phyloP scores from a whole-genome alignment of 1,139 yeast species.

The Starmera stellimalicola region DNA sequence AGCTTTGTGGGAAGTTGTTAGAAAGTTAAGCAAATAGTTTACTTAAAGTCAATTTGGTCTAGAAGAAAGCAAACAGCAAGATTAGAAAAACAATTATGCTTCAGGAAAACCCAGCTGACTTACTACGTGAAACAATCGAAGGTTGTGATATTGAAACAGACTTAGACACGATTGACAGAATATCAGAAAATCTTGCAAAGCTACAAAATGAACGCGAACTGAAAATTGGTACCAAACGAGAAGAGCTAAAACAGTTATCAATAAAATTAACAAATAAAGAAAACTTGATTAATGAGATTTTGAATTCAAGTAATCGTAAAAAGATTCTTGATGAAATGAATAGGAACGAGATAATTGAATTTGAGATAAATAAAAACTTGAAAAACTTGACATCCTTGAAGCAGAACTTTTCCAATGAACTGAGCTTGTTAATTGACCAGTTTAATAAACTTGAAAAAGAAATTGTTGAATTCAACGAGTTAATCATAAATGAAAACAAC shows the following conservation, averaged over 20 bases:
- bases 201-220: slow-evolving; percentile 22
- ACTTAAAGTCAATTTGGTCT: no score
- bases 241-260: slow-evolving; percentile 10
- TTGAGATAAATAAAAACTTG: slow-evolving; percentile 12
- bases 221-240: slow-evolving; percentile 21
- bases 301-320: slow-evolving; percentile 8
- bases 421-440: slow-evolving; percentile 30
- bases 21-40: no score
- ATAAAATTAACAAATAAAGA: slow-evolving; percentile 20
- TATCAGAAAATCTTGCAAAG: slow-evolving; percentile 29
- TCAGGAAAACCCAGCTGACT: slow-evolving; percentile 29
- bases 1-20: no score
- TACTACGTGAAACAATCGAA: slow-evolving; percentile 33
- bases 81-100: slow-evolving; percentile 15
- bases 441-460: slow-evolving; percentile 26
- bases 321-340: slow-evolving; percentile 13
- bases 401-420: slow-evolving; percentile 28
- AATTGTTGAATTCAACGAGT: slow-evolving; percentile 14
- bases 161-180: slow-evolving; percentile 37
- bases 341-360: slow-evolving; percentile 11
- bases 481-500: slow-evolving; percentile 18
- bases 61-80: slow-evolving; percentile 1
- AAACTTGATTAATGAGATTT: slow-evolving; percentile 6
- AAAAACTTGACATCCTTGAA: slow-evolving; percentile 14
- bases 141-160: slow-evolving; percentile 47